A percentile compares a stretch with the other conserved stretches of the same genome.
Conservation (phyloP, 2,329 filamentous ascomycete species). For the Pseudogymnoascus sp. region DNA sequence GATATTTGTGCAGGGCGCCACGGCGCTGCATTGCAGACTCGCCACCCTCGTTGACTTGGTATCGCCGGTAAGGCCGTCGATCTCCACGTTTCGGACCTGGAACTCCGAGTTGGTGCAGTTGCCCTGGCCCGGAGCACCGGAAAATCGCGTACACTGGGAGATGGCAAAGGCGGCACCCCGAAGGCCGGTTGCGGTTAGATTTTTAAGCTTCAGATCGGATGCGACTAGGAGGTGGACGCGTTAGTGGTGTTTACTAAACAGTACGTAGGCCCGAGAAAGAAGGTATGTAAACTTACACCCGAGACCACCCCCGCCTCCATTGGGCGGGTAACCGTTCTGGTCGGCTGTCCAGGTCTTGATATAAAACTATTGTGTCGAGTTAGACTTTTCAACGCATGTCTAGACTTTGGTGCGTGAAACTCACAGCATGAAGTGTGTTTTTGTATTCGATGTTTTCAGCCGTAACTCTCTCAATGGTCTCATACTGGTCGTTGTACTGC, state of each 20-base stretch:
- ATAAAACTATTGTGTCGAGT: slow-evolving; percentile 28
- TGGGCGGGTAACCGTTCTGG: slow-evolving; percentile 44
- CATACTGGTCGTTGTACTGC: slow-evolving; percentile 42
- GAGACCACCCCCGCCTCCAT: slow-evolving; percentile 50
- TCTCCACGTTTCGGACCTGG: slow-evolving; percentile 30
- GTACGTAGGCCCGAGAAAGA: background rate
- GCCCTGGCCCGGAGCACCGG: slow-evolving; percentile 24
- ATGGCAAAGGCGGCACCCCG: slow-evolving; percentile 30
- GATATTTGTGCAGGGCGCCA: slow-evolving; percentile 25
- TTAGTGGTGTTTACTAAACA: background rate
- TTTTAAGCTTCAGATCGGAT: slow-evolving; percentile 31
- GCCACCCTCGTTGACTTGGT: slow-evolving; percentile 17
- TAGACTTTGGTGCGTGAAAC: background rate
- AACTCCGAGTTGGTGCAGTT: slow-evolving; percentile 36
- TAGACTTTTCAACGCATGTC: background rate
- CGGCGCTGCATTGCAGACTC: slow-evolving; percentile 29
- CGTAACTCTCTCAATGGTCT: slow-evolving; percentile 43
- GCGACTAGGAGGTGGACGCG: background rate
- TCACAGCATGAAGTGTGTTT: slow-evolving; percentile 40
- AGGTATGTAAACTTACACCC: slow-evolving; percentile 29
- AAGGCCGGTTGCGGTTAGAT: slow-evolving; percentile 27
- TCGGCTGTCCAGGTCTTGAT: slow-evolving; percentile 54
- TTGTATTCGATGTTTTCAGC: slow-evolving; percentile 40
- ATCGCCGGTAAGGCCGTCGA: slow-evolving; percentile 20
- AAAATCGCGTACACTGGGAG: slow-evolving; percentile 35